Percentiles rank a stretch among this genome's conserved stretches.
These are phyloP conservation scores for Cryptococcus floricola DNA, from an alignment of 1,284 basidiomycete species.

Conservation along the genomic window DNA sequence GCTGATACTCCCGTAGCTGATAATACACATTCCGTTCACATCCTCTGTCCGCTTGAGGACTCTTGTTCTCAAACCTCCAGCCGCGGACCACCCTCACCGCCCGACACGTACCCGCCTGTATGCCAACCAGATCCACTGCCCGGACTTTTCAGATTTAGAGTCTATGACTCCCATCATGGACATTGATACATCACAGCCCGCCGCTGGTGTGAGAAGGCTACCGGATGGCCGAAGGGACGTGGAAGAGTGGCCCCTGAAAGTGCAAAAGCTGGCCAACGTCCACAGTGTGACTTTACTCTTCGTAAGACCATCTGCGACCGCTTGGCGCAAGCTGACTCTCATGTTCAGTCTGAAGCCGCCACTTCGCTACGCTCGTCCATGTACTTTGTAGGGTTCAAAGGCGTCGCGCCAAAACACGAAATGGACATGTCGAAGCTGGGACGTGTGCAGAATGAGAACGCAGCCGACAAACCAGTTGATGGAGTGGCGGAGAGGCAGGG, in stretches of 20 bases:
- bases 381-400: conserved; percentile 46
- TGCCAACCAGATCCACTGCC: conserved; percentile 42
- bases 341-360: conserved; percentile 35
- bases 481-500: conserved; percentile 46
- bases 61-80: conserved; percentile 42
- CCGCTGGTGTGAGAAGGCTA: conserved; percentile 25
- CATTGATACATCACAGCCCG: conserved; percentile 35
- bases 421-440: conserved; percentile 48
- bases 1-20: conserved; percentile 33
- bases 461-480: conserved; percentile 44
- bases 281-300: conserved; percentile 45
- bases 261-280: conserved; percentile 49
- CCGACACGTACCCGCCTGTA: conserved; percentile 40
- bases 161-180: conserved; percentile 46
- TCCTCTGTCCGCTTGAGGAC: conserved; percentile 44
- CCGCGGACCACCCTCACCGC: conserved; percentile 42
- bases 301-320: conserved; percentile 24
- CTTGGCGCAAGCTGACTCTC: conserved; percentile 1
- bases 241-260: conserved; percentile 49
- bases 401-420: conserved; percentile 38
- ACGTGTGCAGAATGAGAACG: conserved; percentile 40
- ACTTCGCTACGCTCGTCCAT: conserved; percentile 27
- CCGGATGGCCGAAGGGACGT: conserved; percentile 43
- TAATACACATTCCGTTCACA: conserved; percentile 48
- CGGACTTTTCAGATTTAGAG: conserved; percentile 46